Base-by-base conservation (phyloP, 176 grass and related monocot species). In the Aegilops longissima region DNA sequence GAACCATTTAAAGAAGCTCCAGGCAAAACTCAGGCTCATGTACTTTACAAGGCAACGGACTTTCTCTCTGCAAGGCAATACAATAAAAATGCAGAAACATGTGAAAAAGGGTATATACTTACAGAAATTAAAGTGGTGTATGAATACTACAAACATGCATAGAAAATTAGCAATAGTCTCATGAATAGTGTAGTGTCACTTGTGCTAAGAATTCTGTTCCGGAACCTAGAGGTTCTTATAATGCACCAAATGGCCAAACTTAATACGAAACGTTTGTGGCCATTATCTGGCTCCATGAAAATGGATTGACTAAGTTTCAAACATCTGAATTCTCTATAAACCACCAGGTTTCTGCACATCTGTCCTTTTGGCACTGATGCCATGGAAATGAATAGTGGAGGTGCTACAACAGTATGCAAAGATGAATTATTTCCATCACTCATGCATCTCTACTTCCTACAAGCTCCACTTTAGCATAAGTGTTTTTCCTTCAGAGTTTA, bases 1-100 rank as follows among this genome's bases (percentile, higher is more conserved):
- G 73, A 90, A 90, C 88, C 88, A 90, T 14, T 90, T 86, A 86
- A 90, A 90, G 64, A 78, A 90, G 39, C 88, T 83, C 88, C 88
- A 90, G 30, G 5, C 65, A 86, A 90, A 83, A 90, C 88, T 90
- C 56, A 90, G 73, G 47, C 79, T 12, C 84, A 86, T 86, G 40
- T 78, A 83, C 80, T 90, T 90, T 52, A 86, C 88, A 72, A 90
- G 79, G 39, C 88, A 90, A 77, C 82, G 66, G 12, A 86, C 84
- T 77, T 90, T 86, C 66, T 82, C 73, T 76, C 88, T 90, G 73
- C 13, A 83, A 86, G 82, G 82, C 33, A 83, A 68, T 17, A 67
- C 40, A 82, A 78, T 39, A 77, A 68, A 40, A 74, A 74, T 13
- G 12, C 25, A 81, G 18, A 27, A 49, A 5, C 14, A 68, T 77